phyloP scores from a whole-genome alignment of 768 basidiomycete species.

The Suillus occidentalis region DNA sequence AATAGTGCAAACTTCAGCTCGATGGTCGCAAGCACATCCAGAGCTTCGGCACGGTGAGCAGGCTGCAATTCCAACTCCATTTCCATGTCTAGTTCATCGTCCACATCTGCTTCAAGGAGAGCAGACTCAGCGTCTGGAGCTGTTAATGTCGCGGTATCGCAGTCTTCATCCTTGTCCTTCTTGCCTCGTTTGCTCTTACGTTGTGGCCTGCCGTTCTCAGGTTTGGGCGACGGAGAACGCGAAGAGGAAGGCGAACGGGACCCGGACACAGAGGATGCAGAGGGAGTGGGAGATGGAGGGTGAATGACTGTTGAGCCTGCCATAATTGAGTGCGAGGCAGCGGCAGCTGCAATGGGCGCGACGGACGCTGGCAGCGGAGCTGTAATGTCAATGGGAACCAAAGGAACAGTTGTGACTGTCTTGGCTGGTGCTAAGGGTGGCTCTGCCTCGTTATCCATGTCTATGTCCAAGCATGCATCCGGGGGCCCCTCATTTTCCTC shows the following conservation, averaged over 20 bases:
- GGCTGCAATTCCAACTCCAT: conserved; percentile 73
- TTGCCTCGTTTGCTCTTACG: conserved; percentile 21
- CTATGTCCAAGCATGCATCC: conserved; percentile 21
- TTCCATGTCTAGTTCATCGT: conserved; percentile 45
- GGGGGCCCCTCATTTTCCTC: conserved; percentile 25
- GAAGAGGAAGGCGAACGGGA: conserved; percentile 35
- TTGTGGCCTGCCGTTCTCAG: conserved; percentile 23
- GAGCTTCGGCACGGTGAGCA: conserved; percentile 81
- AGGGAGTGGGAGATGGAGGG: conserved; percentile 37
- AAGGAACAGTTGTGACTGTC: conserved; percentile 1
- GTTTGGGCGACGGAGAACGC: conserved; percentile 43
- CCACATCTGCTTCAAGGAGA: conserved; percentile 22
- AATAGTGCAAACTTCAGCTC: conserved; percentile 91
- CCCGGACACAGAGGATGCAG: conserved; percentile 37
- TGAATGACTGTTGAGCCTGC: conserved; percentile 41
- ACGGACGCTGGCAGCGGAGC: conserved; percentile 22
- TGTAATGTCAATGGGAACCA: conserved; percentile 11
- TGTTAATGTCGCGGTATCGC: neutral
- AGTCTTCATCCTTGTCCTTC: conserved; percentile 18
- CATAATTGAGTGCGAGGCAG: conserved; percentile 50
- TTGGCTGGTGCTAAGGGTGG: conserved; percentile 17
- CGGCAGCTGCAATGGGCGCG: conserved; percentile 35
- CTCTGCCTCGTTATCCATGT: conserved; percentile 18
- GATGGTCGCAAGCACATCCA: conserved; percentile 84
- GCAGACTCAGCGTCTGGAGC: neutral